phyloP scores from a whole-genome alignment of 139 green algal genomes.

The Tetraselmis chui region DNA sequence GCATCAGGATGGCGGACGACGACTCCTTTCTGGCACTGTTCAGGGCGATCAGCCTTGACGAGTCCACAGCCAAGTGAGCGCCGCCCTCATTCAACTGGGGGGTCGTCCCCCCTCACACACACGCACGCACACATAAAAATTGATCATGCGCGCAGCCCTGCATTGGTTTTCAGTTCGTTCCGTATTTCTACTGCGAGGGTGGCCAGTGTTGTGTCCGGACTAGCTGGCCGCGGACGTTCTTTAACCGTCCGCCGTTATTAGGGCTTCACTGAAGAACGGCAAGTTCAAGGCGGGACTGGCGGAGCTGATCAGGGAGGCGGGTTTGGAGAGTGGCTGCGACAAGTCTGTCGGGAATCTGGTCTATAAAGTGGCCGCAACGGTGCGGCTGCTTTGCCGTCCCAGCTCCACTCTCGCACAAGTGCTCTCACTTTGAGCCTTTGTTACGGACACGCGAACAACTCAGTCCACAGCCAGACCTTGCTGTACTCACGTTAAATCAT shows the following conservation, averaged over 20 bases:
- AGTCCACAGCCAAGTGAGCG: constrained; percentile 60
- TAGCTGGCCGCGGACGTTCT: not conserved
- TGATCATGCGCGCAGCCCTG: not conserved
- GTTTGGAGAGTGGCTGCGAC: constrained; percentile 46
- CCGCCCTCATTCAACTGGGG: not conserved
- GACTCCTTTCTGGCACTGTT: constrained; percentile 44
- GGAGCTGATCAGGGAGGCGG: constrained; percentile 66
- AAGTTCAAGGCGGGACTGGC: constrained; percentile 65
- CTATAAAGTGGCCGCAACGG: constrained; percentile 70
- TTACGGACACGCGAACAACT: not conserved
- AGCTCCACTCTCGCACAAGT: not conserved
- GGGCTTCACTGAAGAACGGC: constrained; percentile 60
- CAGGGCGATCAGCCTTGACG: constrained; percentile 53
- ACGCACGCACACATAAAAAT: constrained; percentile 1
- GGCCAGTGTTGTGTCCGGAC: not conserved
- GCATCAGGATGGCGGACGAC: constrained; percentile 29
- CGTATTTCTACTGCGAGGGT: not conserved
- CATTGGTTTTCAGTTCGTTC: not conserved
- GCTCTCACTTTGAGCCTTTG: not conserved
- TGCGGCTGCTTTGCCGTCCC: constrained; percentile 9
- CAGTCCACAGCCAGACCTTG: not conserved
- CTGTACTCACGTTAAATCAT: too few species aligned
- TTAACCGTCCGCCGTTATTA: constrained; percentile 23
- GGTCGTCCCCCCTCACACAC: not conserved
- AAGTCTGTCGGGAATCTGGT: constrained; percentile 73